phyloP scores from a whole-genome alignment of 2,329 filamentous ascomycete species.

The Neophaeococcomyces mojaviensis region DNA sequence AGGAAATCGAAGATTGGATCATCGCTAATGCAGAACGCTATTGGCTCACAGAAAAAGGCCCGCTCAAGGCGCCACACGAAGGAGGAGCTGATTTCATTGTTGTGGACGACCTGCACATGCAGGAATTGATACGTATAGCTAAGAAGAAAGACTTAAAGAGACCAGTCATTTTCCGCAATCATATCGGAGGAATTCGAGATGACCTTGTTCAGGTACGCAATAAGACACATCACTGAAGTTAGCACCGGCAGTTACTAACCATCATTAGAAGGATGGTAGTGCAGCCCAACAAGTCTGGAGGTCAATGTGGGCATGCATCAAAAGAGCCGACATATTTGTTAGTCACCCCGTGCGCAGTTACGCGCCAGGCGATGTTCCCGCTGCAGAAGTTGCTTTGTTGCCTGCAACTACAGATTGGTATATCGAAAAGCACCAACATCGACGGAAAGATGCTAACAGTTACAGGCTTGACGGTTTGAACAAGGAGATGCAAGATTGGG shows the following conservation, averaged over 20 bases:
- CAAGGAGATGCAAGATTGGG: slow-evolving; percentile 64
- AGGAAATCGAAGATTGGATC: slow-evolving; percentile 62
- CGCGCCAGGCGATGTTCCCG: slow-evolving; percentile 61
- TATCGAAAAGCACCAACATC: slow-evolving; percentile 16
- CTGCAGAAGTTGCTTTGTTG: slow-evolving; percentile 62
- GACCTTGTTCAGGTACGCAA: slow-evolving; percentile 52
- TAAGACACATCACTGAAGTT: not conserved
- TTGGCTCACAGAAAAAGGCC: slow-evolving; percentile 63
- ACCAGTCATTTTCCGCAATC: slow-evolving; percentile 71
- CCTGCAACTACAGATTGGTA: slow-evolving; percentile 75
- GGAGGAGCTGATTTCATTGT: slow-evolving; percentile 71
- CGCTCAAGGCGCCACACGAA: slow-evolving; percentile 55
- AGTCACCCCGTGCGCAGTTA: slow-evolving; percentile 72
- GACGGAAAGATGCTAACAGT: slow-evolving; percentile 4
- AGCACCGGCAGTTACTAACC: not conserved
- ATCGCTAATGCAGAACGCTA: slow-evolving; percentile 64
- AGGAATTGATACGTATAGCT: slow-evolving; percentile 65
- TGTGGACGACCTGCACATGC: slow-evolving; percentile 81
- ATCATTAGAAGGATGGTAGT: slow-evolving; percentile 42
- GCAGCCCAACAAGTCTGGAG: slow-evolving; percentile 68
- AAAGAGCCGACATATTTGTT: slow-evolving; percentile 68
- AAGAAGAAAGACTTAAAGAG: slow-evolving; percentile 64
- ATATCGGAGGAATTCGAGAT: slow-evolving; percentile 74
- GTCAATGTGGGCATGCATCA: slow-evolving; percentile 65
- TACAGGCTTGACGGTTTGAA: slow-evolving; percentile 67